A percentile compares a stretch with the other conserved stretches of the same genome.
Evolutionary conservation across 1,284 basidiomycete genomes (phyloP).

Genomic region (Ganoderma sinense): DNA sequence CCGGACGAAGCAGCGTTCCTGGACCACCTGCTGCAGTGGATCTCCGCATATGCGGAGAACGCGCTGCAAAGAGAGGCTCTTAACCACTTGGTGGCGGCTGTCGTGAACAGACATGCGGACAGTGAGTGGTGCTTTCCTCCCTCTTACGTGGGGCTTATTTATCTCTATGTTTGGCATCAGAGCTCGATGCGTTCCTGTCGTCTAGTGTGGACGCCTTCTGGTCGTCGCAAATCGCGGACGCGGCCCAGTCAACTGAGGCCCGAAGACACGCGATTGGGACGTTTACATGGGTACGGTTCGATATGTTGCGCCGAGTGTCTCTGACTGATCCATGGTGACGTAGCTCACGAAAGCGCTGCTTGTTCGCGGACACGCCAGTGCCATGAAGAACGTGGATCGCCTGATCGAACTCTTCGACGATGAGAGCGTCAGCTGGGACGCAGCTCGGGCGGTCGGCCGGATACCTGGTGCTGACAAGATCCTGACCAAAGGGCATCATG

Average conservation of each 20-base stretch:
- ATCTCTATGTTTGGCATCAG: conserved; percentile 24
- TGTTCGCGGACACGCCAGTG: conserved; percentile 71
- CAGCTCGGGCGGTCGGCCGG: conserved; percentile 76
- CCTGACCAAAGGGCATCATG: conserved; percentile 81
- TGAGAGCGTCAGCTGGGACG: conserved; percentile 64
- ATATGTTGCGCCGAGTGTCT: background rate
- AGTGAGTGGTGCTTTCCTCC: conserved; percentile 47
- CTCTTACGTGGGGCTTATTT: background rate
- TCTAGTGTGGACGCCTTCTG: conserved; percentile 52
- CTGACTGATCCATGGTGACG: conserved; percentile 26
- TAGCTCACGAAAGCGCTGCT: conserved; percentile 85
- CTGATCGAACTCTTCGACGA: conserved; percentile 79
- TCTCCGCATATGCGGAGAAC: conserved; percentile 55
- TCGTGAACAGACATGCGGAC: conserved; percentile 79
- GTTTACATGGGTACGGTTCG: conserved; percentile 75
- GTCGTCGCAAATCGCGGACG: conserved; percentile 50
- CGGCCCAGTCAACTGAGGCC: conserved; percentile 38
- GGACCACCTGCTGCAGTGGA: conserved; percentile 64
- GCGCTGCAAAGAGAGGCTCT: conserved; percentile 65
- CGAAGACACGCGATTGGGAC: conserved; percentile 63
- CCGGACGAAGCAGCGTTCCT: conserved; percentile 60
- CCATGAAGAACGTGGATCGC: conserved; percentile 63
- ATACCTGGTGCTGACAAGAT: conserved; percentile 66
- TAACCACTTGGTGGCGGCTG: conserved; percentile 68
- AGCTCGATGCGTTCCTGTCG: conserved; percentile 37